Conservation (phyloP, 345 rosid genomes). For the Pseudoturritis turrita region DNA sequence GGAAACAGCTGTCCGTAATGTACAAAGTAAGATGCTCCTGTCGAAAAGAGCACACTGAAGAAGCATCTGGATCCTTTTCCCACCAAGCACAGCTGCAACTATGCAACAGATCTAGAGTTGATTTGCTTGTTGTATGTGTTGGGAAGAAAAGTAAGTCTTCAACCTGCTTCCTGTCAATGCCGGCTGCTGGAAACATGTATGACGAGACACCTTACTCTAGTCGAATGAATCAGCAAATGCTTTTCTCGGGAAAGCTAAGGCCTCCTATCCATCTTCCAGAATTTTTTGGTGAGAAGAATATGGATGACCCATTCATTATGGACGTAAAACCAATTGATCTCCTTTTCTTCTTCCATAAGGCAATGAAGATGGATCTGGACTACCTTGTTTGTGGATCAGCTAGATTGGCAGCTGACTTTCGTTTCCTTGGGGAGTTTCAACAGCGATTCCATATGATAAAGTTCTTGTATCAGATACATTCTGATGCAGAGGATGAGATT, state of each 20-base stretch:
- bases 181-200: constrained; percentile 9
- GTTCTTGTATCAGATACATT: constrained; percentile 54
- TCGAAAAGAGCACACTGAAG: constrained; percentile 32
- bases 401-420: constrained; percentile 43
- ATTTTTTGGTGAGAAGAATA: constrained; percentile 36
- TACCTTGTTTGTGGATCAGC: constrained; percentile 58
- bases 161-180: constrained; percentile 23
- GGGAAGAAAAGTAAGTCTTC: constrained; percentile 28
- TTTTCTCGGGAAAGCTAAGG: constrained; percentile 37
- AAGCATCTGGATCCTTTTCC: constrained; percentile 34
- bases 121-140: constrained; percentile 20
- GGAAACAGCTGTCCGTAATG: constrained; percentile 43
- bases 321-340: constrained; percentile 60
- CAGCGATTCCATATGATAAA: constrained; percentile 50
- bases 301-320: constrained; percentile 21
- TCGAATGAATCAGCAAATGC: constrained; percentile 40
- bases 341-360: constrained; percentile 81
- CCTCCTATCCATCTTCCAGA: constrained; percentile 20
- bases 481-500: constrained; percentile 74
- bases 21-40: constrained; percentile 41
- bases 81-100: constrained; percentile 20
- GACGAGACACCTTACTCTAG: constrained; percentile 40
- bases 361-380: constrained; percentile 65
- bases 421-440: constrained; percentile 51
- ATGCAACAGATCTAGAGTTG: constrained; percentile 11